Base-by-base conservation (phyloP, 108 stramenopile species). In the Schizochytrium sp. region DNA sequence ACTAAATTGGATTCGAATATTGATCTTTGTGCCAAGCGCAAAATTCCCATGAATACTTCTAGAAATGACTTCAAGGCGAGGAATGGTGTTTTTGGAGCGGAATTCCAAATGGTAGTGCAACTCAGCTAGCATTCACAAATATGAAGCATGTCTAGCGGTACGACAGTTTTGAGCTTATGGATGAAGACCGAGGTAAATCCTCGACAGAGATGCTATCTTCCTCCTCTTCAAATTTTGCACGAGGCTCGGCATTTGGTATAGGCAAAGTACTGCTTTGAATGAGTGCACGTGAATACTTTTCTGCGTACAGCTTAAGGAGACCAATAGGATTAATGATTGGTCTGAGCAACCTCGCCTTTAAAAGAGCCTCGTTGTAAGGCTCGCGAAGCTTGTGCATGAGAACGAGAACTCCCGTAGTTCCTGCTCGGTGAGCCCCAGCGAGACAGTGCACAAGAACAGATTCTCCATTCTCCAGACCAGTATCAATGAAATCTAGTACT, bases 351-450 rank as follows among this genome's bases (percentile, higher is more conserved):
- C 88, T 90, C 46, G 91, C 91, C 10, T 40, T 50, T n/a, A 10
- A 4, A 28, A 90, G 72, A 42, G 91, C 90, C 8, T 49, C 72
- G 0, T 4, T 42, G 45, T 8, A 8, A 17, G 44, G 28, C 8
- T 40, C 12, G 60, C 40, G 47, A 28, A 15, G 69, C n/a, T 44
- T 56, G 53, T 4, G 69, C 88, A 93, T 91, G 40, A 93, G 55
- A 44, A 57, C 88, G 15, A 88, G 45, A 40, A 91, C 61, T 13
- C 93, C 93, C 19, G 89, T 89, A 4, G 93, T 93, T 3, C 93
- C 93, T 38, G 93, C 93, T 4, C 93, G 44, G 56, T 93, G 93
- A 2, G 93, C 93, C 17, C 93, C 93, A 28, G 93, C 93, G 46
- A 93, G 72, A 60, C 93, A 93, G 56, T 93, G 93, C 61, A 93